These are phyloP conservation scores for Phytophthora brassicae DNA, from an alignment of 352 stramenopile genomes.

Conservation along the genomic window DNA sequence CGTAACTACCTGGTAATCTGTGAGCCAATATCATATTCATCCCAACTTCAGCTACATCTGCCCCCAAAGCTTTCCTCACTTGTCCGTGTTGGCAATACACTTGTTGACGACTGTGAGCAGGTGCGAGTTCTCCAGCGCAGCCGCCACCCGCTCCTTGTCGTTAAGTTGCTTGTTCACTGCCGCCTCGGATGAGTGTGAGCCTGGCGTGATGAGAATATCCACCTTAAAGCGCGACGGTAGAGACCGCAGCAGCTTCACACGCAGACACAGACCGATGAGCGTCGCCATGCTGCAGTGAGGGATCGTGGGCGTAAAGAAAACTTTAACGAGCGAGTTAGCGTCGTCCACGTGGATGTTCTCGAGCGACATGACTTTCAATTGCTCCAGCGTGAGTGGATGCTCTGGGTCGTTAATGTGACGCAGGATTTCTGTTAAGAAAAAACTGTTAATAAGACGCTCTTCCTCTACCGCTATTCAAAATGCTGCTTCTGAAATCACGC, in stretches of 20 bases:
- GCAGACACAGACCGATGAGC: constrained; percentile 94
- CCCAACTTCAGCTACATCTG: too few species aligned
- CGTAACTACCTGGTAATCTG: constrained; percentile 12
- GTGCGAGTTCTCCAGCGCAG: constrained; percentile 96
- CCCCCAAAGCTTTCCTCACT: too few species aligned
- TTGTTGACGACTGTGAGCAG: constrained; percentile 96
- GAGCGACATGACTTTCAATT: constrained; percentile 92
- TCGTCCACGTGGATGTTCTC: constrained; percentile 92
- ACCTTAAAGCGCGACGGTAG: constrained; percentile 94
- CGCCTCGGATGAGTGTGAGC: constrained; percentile 94
- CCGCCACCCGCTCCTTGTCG: constrained; percentile 96
- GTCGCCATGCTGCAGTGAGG: constrained; percentile 98
- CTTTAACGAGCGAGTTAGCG: constrained; percentile 64
- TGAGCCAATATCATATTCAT: constrained; percentile 38
- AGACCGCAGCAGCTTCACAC: constrained; percentile 95
- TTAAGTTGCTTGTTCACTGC: constrained; percentile 97
- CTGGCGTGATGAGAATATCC: constrained; percentile 92
- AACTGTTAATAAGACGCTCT: too few species aligned
- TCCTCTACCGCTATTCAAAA: not conserved
- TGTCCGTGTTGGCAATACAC: constrained; percentile 93
- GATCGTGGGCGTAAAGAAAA: constrained; percentile 95
- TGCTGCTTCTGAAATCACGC: constrained; percentile 12
- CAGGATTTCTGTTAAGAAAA: constrained; percentile 75
- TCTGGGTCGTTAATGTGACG: constrained; percentile 93
- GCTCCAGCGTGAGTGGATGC: constrained; percentile 92